Percentiles rank a stretch among this genome's conserved stretches.
Conservation (phyloP, 495 filamentous ascomycete species). For the Aspergillus panamensis region DNA sequence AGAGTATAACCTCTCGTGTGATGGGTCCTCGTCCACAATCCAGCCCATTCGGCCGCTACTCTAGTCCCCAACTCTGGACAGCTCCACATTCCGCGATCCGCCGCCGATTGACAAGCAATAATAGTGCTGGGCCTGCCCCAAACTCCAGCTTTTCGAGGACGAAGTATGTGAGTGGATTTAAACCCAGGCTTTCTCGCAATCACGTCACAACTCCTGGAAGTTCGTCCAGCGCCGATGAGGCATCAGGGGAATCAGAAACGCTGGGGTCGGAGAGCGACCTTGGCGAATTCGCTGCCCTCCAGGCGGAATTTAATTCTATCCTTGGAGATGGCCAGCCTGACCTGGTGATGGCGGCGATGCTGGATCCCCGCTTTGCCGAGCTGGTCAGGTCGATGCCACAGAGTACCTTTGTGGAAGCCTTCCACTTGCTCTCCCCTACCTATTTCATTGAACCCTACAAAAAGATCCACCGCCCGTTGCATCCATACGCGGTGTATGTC, state of each 20-base stretch:
- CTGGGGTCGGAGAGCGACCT: neutral
- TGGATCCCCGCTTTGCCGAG: conserved; percentile 29
- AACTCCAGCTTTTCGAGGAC: neutral
- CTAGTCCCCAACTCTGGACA: conserved; percentile 6
- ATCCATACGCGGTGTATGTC: conserved; percentile 36
- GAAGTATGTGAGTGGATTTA: neutral
- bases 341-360: conserved; percentile 35
- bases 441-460: conserved; percentile 48
- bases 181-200: neutral
- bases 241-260: no score
- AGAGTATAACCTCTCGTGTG: conserved; percentile 29
- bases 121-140: neutral
- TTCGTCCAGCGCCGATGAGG: neutral
- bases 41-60: conserved; percentile 9
- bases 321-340: conserved; percentile 38
- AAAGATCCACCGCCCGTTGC: conserved; percentile 45
- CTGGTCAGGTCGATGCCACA: conserved; percentile 34
- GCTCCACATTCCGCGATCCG: conserved; percentile 2
- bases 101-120: neutral
- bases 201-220: neutral
- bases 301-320: conserved; percentile 27
- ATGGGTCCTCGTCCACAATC: conserved; percentile 9
- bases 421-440: conserved; percentile 38
- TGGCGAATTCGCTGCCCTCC: conserved; percentile 15
- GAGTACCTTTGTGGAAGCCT: conserved; percentile 35